phyloP scores from a whole-genome alignment of 352 stramenopile species.

The Globisporangium solare region DNA sequence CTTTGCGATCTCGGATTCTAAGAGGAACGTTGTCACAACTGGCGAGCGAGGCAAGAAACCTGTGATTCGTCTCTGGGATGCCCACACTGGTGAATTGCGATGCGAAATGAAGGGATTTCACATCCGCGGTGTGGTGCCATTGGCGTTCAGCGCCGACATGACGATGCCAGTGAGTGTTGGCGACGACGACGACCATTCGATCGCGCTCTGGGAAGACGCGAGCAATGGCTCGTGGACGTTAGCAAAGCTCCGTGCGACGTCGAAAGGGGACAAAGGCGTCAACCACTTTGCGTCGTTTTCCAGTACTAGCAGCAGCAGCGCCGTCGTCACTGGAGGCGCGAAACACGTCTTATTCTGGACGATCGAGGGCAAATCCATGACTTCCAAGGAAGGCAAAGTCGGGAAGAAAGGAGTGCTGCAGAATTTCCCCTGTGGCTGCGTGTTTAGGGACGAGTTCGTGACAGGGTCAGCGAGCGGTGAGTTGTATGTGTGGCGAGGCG shows the following conservation, averaged over 20 bases:
- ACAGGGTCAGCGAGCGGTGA: constrained; percentile 48
- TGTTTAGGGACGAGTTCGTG: constrained; percentile 43
- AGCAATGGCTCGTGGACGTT: constrained; percentile 68
- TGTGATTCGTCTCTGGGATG: constrained; percentile 79
- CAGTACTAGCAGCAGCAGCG: constrained; percentile 18
- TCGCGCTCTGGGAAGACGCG: constrained; percentile 70
- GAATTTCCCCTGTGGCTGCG: constrained; percentile 38
- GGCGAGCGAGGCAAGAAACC: constrained; percentile 80
- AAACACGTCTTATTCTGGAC: constrained; percentile 75
- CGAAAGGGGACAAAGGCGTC: constrained; percentile 49
- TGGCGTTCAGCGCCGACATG: constrained; percentile 60
- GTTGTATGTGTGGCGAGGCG: constrained; percentile 55
- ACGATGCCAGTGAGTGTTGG: constrained; percentile 65
- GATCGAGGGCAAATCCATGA: constrained; percentile 47
- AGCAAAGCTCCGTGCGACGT: constrained; percentile 31
- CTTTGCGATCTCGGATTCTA: constrained; percentile 55
- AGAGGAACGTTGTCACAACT: constrained; percentile 76
- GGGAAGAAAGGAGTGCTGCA: constrained; percentile 60
- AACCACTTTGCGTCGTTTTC: constrained; percentile 53
- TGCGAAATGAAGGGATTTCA: constrained; percentile 66
- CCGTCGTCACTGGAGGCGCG: constrained; percentile 49
- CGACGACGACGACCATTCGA: constrained; percentile 77
- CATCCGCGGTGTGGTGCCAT: constrained; percentile 55
- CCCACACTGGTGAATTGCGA: constrained; percentile 60
- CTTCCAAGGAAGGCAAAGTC: constrained; percentile 49